phyloP scores from a whole-genome alignment of 2,329 filamentous ascomycete species.

The Fusarium xyrophilum region DNA sequence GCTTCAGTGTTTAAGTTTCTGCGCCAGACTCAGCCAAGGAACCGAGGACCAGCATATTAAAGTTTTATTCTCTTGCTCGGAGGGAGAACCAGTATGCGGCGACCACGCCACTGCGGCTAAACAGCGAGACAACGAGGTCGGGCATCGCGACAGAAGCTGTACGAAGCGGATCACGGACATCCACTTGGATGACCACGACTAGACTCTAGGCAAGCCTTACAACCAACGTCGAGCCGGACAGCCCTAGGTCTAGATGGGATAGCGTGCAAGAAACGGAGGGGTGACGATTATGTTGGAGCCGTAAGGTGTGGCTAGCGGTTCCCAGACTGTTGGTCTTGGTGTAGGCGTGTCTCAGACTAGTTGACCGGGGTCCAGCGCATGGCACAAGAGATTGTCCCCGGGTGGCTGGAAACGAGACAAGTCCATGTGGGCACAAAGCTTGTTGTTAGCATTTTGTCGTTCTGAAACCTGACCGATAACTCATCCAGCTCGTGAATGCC shows the following conservation, averaged over 20 bases:
- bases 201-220: slow-evolving; percentile 7
- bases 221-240: slow-evolving; percentile 4
- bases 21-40: slow-evolving; percentile 8
- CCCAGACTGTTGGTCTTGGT: background rate
- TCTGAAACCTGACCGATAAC: background rate
- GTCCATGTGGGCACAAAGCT: background rate
- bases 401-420: slow-evolving; percentile 22
- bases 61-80: slow-evolving; percentile 19
- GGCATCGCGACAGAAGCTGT: slow-evolving; percentile 26
- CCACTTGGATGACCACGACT: slow-evolving; percentile 12
- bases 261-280: slow-evolving; percentile 6
- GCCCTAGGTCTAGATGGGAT: slow-evolving; percentile 7
- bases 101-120: slow-evolving; percentile 22
- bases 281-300: slow-evolving; percentile 20
- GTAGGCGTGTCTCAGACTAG: slow-evolving; percentile 1
- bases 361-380: background rate
- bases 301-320: background rate
- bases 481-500: background rate
- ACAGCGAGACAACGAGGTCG: slow-evolving; percentile 18
- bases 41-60: slow-evolving; percentile 8
- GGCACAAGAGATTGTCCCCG: slow-evolving; percentile 6
- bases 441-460: background rate
- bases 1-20: slow-evolving; percentile 8
- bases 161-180: slow-evolving; percentile 7
- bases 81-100: slow-evolving; percentile 10